Evolutionary conservation across 2,329 filamentous ascomycete species (phyloP).

Genomic region (Trichoderma cornu-damae): DNA sequence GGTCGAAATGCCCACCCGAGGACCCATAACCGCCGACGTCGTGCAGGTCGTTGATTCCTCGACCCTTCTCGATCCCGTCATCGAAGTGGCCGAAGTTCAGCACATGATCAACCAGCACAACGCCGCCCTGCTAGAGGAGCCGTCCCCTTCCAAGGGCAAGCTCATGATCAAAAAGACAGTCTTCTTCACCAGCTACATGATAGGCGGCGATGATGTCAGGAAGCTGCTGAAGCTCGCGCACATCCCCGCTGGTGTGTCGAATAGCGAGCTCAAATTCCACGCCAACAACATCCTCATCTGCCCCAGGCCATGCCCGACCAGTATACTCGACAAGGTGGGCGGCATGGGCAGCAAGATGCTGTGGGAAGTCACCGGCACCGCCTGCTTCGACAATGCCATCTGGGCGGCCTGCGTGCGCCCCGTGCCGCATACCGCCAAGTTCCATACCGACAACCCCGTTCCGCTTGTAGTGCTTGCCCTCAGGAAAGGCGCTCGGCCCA

Average conservation of each 20-base stretch:
- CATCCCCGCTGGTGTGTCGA: slow-evolving; percentile 56
- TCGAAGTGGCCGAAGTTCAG: slow-evolving; percentile 79
- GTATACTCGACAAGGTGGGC: slow-evolving; percentile 75
- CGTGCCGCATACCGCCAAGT: slow-evolving; percentile 58
- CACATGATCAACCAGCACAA: slow-evolving; percentile 89
- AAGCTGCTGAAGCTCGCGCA: slow-evolving; percentile 65
- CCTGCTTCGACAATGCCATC: slow-evolving; percentile 69
- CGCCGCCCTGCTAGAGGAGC: slow-evolving; percentile 36
- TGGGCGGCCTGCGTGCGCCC: slow-evolving; percentile 83
- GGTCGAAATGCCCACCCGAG: slow-evolving; percentile 48
- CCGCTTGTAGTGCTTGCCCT: slow-evolving; percentile 81
- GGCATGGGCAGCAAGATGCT: slow-evolving; percentile 77
- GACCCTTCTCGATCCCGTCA: slow-evolving; percentile 68
- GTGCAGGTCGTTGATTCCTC: slow-evolving; percentile 77
- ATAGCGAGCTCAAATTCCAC: slow-evolving; percentile 71
- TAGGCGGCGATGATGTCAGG: slow-evolving; percentile 65
- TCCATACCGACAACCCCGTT: slow-evolving; percentile 72
- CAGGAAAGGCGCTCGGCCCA: slow-evolving; percentile 66
- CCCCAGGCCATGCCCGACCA: slow-evolving; percentile 65
- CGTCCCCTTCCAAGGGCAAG: slow-evolving; percentile 35
- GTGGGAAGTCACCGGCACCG: slow-evolving; percentile 78
- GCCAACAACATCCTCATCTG: slow-evolving; percentile 91
- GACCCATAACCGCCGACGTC: slow-evolving; percentile 70
- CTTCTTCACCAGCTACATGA: slow-evolving; percentile 88
- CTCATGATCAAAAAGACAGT: slow-evolving; percentile 80